Conservation (phyloP, 2,329 filamentous ascomycete species). For the Epichloe typhina region DNA sequence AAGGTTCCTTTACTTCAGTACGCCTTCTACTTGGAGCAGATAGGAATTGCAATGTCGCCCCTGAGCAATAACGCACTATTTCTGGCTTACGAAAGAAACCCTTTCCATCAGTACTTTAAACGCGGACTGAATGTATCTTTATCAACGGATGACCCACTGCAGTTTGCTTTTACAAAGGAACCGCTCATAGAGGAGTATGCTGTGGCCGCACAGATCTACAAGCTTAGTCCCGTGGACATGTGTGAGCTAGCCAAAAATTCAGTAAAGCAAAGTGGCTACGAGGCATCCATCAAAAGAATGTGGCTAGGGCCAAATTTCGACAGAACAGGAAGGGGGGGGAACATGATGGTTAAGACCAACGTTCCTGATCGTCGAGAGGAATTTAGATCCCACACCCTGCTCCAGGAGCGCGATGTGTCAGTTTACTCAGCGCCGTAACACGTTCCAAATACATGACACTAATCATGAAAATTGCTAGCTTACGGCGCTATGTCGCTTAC, state of each 20-base stretch:
- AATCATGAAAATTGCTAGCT: slow-evolving; percentile 14
- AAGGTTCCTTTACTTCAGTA: slow-evolving; percentile 95
- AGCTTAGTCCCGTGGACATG: slow-evolving; percentile 94
- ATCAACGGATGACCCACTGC: slow-evolving; percentile 90
- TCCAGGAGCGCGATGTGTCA: slow-evolving; percentile 76
- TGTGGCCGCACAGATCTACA: slow-evolving; percentile 96
- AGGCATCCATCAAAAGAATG: slow-evolving; percentile 74
- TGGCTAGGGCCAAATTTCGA: slow-evolving; percentile 78
- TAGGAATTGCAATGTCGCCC: slow-evolving; percentile 98
- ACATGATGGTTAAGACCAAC: slow-evolving; percentile 91
- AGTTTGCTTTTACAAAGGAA: slow-evolving; percentile 98
- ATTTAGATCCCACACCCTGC: slow-evolving; percentile 75
- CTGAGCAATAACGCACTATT: slow-evolving; percentile 96
- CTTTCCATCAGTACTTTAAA: slow-evolving; percentile 90
- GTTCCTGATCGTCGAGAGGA: slow-evolving; percentile 86
- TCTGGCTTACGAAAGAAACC: slow-evolving; percentile 90
- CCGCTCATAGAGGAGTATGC: slow-evolving; percentile 97
- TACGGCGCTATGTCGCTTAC: slow-evolving; percentile 30
- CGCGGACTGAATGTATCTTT: slow-evolving; percentile 90
- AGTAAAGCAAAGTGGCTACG: slow-evolving; percentile 88
- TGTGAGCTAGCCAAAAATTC: slow-evolving; percentile 95
- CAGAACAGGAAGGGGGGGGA: slow-evolving; percentile 65
- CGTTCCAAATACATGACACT: neutral
- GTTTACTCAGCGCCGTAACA: slow-evolving; percentile 17
- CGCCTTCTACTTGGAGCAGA: slow-evolving; percentile 94